Conservation (phyloP, 2,329 filamentous ascomycete genomes). For the Curvularia sp. region DNA sequence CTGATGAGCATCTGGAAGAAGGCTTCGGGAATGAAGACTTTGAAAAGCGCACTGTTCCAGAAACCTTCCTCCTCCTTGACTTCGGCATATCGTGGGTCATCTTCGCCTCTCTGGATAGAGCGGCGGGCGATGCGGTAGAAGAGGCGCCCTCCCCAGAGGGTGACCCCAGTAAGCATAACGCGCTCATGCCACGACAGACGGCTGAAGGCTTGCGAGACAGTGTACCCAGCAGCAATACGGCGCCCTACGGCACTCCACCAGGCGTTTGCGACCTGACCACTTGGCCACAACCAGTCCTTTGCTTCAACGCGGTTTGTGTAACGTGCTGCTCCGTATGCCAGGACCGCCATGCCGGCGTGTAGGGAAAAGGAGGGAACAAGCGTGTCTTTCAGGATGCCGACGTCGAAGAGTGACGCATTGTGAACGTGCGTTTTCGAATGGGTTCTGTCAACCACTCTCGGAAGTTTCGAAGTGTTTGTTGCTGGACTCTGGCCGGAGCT, state of each 20-base stretch:
- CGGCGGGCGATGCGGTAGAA: slow-evolving; percentile 63
- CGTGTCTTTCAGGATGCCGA: slow-evolving; percentile 63
- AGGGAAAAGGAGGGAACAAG: slow-evolving; percentile 63
- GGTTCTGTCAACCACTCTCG: slow-evolving; percentile 33
- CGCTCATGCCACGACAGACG: slow-evolving; percentile 63
- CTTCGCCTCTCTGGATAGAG: slow-evolving; percentile 59
- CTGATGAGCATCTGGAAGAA: slow-evolving; percentile 64
- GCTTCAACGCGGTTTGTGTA: slow-evolving; percentile 63
- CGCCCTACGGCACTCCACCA: slow-evolving; percentile 67
- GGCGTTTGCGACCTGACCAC: slow-evolving; percentile 63
- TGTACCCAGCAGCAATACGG: slow-evolving; percentile 58
- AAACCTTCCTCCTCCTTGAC: slow-evolving; percentile 62
- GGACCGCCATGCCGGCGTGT: slow-evolving; percentile 60
- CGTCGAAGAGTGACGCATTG: slow-evolving; percentile 44
- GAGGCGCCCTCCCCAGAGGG: slow-evolving; percentile 64
- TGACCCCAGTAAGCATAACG: slow-evolving; percentile 64
- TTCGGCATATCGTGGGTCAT: slow-evolving; percentile 64
- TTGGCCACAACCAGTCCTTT: slow-evolving; percentile 68
- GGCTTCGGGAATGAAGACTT: slow-evolving; percentile 65
- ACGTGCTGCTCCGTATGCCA: slow-evolving; percentile 61
- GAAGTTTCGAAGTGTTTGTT: neutral
- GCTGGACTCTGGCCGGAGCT: slow-evolving; percentile 29
- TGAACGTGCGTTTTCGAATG: slow-evolving; percentile 47
- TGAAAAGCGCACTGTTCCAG: slow-evolving; percentile 65
- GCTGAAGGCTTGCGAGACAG: slow-evolving; percentile 56